These are phyloP conservation scores for Oxytropis ochrocephala DNA, from an alignment of 306 rosid genomes.

Conservation along the genomic window DNA sequence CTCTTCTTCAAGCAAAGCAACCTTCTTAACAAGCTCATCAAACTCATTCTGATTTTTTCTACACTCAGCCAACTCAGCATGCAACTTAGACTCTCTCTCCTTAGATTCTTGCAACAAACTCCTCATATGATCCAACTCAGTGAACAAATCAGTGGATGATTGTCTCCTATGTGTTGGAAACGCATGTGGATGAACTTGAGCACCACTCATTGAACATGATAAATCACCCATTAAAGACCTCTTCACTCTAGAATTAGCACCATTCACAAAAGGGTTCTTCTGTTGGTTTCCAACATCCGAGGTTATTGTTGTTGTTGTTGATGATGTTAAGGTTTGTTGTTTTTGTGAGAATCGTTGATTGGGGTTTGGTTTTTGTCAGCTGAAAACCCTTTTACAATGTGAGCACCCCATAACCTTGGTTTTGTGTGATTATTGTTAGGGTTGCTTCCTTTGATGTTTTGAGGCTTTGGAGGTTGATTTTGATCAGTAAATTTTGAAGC, in stretches of 20 bases:
- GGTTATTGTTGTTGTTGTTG: conserved; percentile 8
- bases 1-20: conserved; percentile 57
- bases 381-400: conserved; percentile 80
- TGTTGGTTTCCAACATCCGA: conserved; percentile 44
- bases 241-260: conserved; percentile 67
- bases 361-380: conserved; percentile 61
- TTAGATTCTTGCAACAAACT: conserved; percentile 70
- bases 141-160: conserved; percentile 81
- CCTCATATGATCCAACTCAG: conserved; percentile 85
- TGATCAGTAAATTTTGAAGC: conserved; percentile 61
- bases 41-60: conserved; percentile 44
- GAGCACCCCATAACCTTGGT: conserved; percentile 84
- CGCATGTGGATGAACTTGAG: conserved; percentile 68
- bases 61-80: conserved; percentile 62
- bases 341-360: conserved; percentile 33
- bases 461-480: conserved; percentile 67
- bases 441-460: conserved; percentile 32
- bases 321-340: conserved; percentile 8
- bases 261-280: conserved; percentile 34
- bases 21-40: conserved; percentile 48
- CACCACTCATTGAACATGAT: conserved; percentile 48
- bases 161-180: conserved; percentile 74
- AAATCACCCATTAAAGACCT: conserved; percentile 79
- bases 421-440: conserved; percentile 38
- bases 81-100: conserved; percentile 72